These are phyloP conservation scores for Fusarium odoratissimum DNA, from an alignment of 2,329 filamentous ascomycete species.

Conservation along the genomic window DNA sequence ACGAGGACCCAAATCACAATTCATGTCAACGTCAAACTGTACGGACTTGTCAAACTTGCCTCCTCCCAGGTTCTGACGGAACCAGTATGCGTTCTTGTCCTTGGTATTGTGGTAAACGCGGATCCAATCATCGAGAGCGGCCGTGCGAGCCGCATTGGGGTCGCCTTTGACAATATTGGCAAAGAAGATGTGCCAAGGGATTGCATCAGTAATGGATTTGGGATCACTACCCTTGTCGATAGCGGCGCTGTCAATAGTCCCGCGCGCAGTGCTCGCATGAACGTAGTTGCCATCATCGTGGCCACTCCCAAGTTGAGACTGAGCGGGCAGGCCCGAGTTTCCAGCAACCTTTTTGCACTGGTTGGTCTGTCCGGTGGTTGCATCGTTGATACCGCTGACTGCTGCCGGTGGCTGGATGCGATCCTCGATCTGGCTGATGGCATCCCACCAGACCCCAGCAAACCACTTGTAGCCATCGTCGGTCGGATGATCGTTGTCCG, in stretches of 20 bases:
- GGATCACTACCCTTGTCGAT: neutral
- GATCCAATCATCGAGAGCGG: neutral
- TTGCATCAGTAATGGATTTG: neutral
- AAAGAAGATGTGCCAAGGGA: conserved; percentile 3
- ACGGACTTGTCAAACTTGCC: neutral
- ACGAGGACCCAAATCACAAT: neutral
- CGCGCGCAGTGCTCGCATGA: neutral
- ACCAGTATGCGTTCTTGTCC: neutral
- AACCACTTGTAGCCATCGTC: neutral
- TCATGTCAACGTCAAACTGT: neutral
- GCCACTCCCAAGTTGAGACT: neutral
- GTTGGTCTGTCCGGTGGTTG: neutral
- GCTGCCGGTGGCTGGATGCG: neutral
- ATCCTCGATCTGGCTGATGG: neutral
- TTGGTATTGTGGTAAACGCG: neutral
- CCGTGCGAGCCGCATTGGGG: neutral
- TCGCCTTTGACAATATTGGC: neutral
- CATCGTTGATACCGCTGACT: neutral
- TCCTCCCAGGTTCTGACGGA: neutral
- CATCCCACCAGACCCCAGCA: conserved; percentile 4
- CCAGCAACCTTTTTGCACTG: neutral
- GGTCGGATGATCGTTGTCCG: neutral
- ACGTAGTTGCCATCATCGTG: neutral
- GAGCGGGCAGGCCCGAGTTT: neutral
- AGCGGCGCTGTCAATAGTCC: too few relatives aligned